A percentile compares a stretch with the other conserved stretches of the same genome.
Conservation (phyloP, 2,329 filamentous ascomycete genomes). For the Colletotrichum tamarilloi region DNA sequence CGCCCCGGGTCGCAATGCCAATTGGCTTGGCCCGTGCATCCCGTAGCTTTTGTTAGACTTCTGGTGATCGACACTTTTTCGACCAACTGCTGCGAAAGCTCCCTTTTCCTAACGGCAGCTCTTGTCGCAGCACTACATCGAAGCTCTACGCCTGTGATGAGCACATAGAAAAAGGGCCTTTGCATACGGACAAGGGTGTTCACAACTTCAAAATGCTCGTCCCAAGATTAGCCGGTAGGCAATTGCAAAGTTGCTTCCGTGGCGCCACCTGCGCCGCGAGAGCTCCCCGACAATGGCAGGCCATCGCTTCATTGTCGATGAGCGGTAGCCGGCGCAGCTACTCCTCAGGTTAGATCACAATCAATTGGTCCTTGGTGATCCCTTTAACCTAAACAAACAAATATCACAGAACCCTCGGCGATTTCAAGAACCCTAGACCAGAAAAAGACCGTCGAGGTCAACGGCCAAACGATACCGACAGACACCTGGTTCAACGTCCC, state of each 20-base stretch:
- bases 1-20: background rate
- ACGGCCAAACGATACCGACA: constrained; percentile 71
- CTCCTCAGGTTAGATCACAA: constrained; percentile 39
- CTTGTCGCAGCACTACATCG: background rate
- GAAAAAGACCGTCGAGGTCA: constrained; percentile 62
- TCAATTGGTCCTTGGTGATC: background rate
- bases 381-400: background rate
- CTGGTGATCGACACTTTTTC: background rate
- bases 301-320: constrained; percentile 10
- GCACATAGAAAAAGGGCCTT: constrained; percentile 10
- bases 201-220: constrained; percentile 13
- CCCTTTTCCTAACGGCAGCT: background rate
- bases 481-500: constrained; percentile 91
- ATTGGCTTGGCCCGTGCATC: background rate
- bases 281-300: constrained; percentile 7
- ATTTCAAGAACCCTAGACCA: constrained; percentile 26
- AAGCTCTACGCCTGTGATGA: constrained; percentile 12
- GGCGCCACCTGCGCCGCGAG: constrained; percentile 8
- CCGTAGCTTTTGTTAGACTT: background rate
- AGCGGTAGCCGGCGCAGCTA: constrained; percentile 29
- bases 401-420: constrained; percentile 4
- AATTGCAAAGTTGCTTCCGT: constrained; percentile 30
- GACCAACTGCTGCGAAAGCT: background rate
- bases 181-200: constrained; percentile 3
- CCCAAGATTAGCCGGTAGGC: constrained; percentile 30